Percentiles rank a stretch among this genome's conserved stretches.
These are phyloP conservation scores for Linnemannia hyalina DNA, from an alignment of 192 early-diverging fungal genomes.

Conservation along the genomic window DNA sequence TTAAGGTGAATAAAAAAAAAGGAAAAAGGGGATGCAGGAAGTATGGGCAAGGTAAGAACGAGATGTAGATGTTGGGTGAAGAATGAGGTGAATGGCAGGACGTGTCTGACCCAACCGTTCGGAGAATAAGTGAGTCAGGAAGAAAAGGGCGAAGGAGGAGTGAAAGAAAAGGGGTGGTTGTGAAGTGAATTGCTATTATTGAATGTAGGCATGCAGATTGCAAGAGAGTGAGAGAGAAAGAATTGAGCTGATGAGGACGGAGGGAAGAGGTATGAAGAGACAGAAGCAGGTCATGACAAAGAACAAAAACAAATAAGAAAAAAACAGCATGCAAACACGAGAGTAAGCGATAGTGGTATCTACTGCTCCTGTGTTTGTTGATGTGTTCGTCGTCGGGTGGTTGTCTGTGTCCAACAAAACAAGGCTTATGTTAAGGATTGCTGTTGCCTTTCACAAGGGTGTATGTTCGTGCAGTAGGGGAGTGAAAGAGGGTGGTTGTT, in stretches of 20 bases:
- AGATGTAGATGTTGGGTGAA: neutral
- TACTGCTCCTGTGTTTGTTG: neutral
- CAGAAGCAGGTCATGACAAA: neutral
- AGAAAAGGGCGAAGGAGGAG: neutral
- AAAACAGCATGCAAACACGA: neutral
- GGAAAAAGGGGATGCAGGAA: neutral
- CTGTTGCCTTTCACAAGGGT: no score
- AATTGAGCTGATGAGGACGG: neutral
- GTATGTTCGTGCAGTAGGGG: no score
- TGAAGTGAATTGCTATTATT: neutral
- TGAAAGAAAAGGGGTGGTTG: neutral
- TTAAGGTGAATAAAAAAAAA: neutral
- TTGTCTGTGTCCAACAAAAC: neutral
- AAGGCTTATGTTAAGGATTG: no score
- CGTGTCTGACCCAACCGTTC: neutral
- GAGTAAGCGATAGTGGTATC: neutral
- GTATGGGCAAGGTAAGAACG: neutral
- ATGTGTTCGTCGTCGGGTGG: neutral
- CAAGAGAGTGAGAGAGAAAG: neutral
- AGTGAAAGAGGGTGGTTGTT: no score
- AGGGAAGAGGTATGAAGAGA: neutral
- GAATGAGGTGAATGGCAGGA: neutral
- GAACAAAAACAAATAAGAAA: neutral
- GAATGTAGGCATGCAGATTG: neutral
- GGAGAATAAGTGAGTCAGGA: slow-evolving; percentile 7